Conservation (phyloP, 306 rosid genomes). For the Quercus alba region DNA sequence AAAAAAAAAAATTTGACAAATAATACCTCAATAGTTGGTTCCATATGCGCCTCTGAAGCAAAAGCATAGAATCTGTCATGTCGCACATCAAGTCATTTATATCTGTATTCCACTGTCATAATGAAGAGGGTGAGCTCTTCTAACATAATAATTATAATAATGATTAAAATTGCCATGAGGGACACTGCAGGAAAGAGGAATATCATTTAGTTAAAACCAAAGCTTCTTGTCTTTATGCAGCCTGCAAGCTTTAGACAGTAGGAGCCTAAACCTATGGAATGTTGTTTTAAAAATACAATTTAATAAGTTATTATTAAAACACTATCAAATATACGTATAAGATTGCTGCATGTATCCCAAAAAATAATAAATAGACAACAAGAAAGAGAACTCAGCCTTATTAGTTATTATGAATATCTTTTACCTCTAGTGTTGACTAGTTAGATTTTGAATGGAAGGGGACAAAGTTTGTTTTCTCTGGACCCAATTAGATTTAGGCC, state of each 20-base stretch:
- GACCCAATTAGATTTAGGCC: no score
- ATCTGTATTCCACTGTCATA: background rate
- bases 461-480: no score
- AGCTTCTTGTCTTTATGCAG: background rate
- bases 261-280: background rate
- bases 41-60: background rate
- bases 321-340: background rate
- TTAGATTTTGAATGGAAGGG: no score
- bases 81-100: constrained; percentile 3
- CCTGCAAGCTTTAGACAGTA: background rate
- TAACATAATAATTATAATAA: constrained; percentile 2
- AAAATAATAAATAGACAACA: background rate
- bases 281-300: background rate
- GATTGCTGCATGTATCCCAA: background rate
- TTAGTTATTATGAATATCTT: background rate
- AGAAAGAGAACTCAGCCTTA: background rate
- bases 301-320: background rate
- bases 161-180: background rate
- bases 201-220: background rate
- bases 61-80: constrained; percentile 65
- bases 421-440: background rate
- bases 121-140: constrained; percentile 3
- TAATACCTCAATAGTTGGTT: no score
- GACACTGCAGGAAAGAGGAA: background rate
- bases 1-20: no score